Evolutionary conservation across 2,329 filamentous ascomycete genomes (phyloP).

Genomic region (Dissoconium aciculare): DNA sequence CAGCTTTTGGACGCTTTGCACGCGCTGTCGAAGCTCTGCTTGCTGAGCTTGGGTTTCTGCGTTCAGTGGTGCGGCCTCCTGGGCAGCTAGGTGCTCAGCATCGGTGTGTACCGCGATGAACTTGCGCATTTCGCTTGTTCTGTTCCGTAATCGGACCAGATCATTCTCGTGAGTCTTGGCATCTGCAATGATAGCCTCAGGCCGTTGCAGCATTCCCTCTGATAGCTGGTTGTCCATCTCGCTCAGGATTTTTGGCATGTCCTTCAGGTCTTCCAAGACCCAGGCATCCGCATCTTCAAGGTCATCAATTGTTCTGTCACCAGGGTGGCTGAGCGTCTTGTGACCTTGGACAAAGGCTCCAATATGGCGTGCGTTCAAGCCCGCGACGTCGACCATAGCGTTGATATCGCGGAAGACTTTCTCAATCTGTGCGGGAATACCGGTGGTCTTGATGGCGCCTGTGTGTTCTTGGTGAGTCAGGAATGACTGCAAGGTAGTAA

Average conservation of each 20-base stretch:
- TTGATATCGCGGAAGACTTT: constrained; percentile 62
- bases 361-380: constrained; percentile 62
- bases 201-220: constrained; percentile 50
- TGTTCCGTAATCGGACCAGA: constrained; percentile 54
- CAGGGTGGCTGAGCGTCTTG: constrained; percentile 36
- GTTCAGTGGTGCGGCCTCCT: constrained; percentile 59
- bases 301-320: constrained; percentile 44
- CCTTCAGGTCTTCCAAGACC: constrained; percentile 60
- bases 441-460: constrained; percentile 27
- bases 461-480: constrained; percentile 40
- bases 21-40: constrained; percentile 64
- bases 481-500: constrained; percentile 50
- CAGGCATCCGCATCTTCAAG: constrained; percentile 45
- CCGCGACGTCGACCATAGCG: constrained; percentile 86
- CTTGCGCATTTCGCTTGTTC: constrained; percentile 63
- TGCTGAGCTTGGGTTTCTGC: constrained; percentile 74
- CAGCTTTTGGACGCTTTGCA: constrained; percentile 56
- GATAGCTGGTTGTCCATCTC: constrained; percentile 52
- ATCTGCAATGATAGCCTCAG: constrained; percentile 52
- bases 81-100: constrained; percentile 48
- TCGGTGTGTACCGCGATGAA: constrained; percentile 57
- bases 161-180: constrained; percentile 54
- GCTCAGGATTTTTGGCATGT: constrained; percentile 38
- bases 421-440: constrained; percentile 35
- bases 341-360: constrained; percentile 52